phyloP scores from a whole-genome alignment of 78 protist species.

The Acrasis kona region DNA sequence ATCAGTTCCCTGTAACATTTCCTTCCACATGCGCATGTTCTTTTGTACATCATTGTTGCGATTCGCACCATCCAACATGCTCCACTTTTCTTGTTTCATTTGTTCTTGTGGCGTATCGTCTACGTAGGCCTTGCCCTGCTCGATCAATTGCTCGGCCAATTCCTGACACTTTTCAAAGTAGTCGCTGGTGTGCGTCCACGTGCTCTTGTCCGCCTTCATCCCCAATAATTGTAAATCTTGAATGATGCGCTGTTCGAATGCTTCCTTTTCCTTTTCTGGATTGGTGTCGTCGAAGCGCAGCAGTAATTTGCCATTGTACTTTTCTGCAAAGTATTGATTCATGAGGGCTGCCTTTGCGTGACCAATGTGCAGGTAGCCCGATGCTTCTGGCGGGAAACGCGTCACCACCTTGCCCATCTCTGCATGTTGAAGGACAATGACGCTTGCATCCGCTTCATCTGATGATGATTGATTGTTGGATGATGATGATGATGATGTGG shows the following conservation, averaged over 20 bases:
- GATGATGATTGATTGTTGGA: background rate
- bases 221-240: slow-evolving; percentile 16
- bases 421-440: background rate
- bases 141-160: slow-evolving; percentile 38
- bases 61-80: slow-evolving; percentile 30
- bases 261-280: slow-evolving; percentile 85
- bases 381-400: slow-evolving; percentile 99
- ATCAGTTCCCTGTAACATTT: slow-evolving; percentile 71
- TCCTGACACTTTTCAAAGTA: slow-evolving; percentile 52
- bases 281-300: slow-evolving; percentile 99
- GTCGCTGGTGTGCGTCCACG: slow-evolving; percentile 85
- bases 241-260: slow-evolving; percentile 40
- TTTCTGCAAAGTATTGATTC: slow-evolving; percentile 64
- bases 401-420: slow-evolving; percentile 88
- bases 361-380: slow-evolving; percentile 96
- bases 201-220: slow-evolving; percentile 1
- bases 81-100: slow-evolving; percentile 41
- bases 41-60: slow-evolving; percentile 64
- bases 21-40: slow-evolving; percentile 72
- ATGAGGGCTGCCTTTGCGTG: slow-evolving; percentile 97
- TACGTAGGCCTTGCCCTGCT: slow-evolving; percentile 62
- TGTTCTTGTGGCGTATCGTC: slow-evolving; percentile 64
- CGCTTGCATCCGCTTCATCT: background rate
- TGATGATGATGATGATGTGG: background rate
- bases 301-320: slow-evolving; percentile 75